phyloP scores from a whole-genome alignment of 257 asterid species.

The Nicotiana tabacum region DNA sequence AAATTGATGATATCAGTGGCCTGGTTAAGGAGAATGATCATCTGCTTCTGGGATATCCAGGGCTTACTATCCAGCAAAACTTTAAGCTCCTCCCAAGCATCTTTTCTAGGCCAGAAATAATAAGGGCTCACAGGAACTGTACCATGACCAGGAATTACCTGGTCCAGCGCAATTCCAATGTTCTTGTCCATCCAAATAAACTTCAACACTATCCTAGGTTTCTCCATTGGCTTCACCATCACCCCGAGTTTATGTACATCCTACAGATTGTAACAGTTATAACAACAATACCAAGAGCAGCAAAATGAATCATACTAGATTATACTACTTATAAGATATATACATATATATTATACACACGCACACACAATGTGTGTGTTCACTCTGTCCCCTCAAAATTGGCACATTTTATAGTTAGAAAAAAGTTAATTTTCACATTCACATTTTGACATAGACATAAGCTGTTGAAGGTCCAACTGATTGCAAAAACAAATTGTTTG shows the following conservation, averaged over 20 bases:
- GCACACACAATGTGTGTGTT: too few relatives aligned
- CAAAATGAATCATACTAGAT: not conserved
- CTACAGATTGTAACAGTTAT: not conserved
- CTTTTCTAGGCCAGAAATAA: constrained; percentile 40
- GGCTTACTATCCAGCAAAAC: constrained; percentile 28
- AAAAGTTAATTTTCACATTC: not conserved
- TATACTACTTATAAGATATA: not conserved
- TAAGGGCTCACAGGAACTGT: constrained; percentile 36
- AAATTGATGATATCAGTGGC: too few relatives aligned
- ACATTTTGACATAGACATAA: not conserved
- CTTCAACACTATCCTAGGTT: constrained; percentile 33
- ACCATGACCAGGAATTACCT: constrained; percentile 33
- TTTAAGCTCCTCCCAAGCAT: constrained; percentile 41
- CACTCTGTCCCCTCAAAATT: not conserved
- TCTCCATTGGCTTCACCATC: constrained; percentile 35
- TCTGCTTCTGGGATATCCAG: constrained; percentile 34
- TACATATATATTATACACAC: too few relatives aligned
- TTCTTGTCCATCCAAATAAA: constrained; percentile 39
- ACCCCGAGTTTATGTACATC: constrained; percentile 28
- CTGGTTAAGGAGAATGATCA: too few relatives aligned
- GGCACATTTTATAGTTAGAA: not conserved
- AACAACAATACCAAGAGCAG: not conserved
- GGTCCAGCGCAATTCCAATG: constrained; percentile 34
- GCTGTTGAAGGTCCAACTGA: not conserved
- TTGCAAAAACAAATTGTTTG: not conserved